Evolutionary conservation across 2,329 filamentous ascomycete species (phyloP).

Genomic region (Knufia petricola): DNA sequence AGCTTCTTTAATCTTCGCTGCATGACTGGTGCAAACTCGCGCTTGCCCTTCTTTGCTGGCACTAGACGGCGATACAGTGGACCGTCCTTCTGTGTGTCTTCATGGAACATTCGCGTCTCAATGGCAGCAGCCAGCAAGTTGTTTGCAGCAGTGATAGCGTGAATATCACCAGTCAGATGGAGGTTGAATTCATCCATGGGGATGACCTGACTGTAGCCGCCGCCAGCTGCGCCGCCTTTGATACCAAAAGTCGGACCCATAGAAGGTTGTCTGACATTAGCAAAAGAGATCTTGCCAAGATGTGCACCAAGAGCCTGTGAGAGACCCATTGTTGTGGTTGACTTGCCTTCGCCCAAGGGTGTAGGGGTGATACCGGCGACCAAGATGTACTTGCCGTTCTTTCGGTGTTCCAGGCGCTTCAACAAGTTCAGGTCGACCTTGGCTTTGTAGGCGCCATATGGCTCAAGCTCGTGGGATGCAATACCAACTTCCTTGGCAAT

Average conservation of each 20-base stretch:
- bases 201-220: constrained; percentile 97
- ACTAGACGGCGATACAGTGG: constrained; percentile 81
- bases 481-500: constrained; percentile 84
- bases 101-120: constrained; percentile 96
- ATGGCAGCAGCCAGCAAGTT: constrained; percentile 94
- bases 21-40: constrained; percentile 81
- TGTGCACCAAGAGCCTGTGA: constrained; percentile 88
- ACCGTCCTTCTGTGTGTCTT: constrained; percentile 85
- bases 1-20: constrained; percentile 89
- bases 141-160: constrained; percentile 93
- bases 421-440: constrained; percentile 81
- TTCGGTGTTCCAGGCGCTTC: constrained; percentile 74
- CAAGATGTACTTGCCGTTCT: constrained; percentile 81
- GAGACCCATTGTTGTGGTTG: constrained; percentile 91
- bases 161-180: constrained; percentile 94
- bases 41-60: constrained; percentile 79
- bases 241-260: constrained; percentile 98
- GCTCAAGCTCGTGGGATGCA: constrained; percentile 78
- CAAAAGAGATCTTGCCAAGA: constrained; percentile 77
- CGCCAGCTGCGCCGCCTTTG: constrained; percentile 94
- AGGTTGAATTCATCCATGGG: constrained; percentile 99
- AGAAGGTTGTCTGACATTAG: constrained; percentile 92
- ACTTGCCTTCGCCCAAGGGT: constrained; percentile 93
- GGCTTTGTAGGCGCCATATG: constrained; percentile 89
- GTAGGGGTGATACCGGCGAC: constrained; percentile 96